Conservation (phyloP, 805 yeast genomes). For the Clavispora vitiphila region DNA sequence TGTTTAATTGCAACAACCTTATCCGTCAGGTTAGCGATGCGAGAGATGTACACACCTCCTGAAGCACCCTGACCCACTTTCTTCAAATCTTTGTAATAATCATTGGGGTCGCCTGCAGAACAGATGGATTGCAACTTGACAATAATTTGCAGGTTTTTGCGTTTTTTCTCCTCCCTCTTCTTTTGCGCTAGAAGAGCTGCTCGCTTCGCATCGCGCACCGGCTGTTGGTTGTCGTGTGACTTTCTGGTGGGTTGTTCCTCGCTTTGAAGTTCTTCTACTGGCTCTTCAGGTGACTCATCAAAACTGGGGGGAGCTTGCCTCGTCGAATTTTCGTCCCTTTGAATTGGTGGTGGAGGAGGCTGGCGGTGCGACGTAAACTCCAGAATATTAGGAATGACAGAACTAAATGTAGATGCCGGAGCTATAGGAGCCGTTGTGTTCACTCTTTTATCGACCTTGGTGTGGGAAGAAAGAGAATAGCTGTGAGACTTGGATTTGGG, state of each 20-base stretch:
- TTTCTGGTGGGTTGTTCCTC: conserved; percentile 7
- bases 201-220: conserved; percentile 46
- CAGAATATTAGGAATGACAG: background rate
- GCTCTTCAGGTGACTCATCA: conserved; percentile 18
- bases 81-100: conserved; percentile 58
- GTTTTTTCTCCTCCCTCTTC: conserved; percentile 74
- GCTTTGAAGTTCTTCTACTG: conserved; percentile 6
- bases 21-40: conserved; percentile 35
- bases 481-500: conserved; percentile 42
- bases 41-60: conserved; percentile 93
- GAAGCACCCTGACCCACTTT: conserved; percentile 98
- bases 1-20: conserved; percentile 83
- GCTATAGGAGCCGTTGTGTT: conserved; percentile 37
- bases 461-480: conserved; percentile 28
- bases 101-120: conserved; percentile 78
- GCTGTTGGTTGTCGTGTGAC: conserved; percentile 20
- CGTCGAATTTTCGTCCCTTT: conserved; percentile 12
- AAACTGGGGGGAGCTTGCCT: conserved; percentile 15
- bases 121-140: conserved; percentile 72
- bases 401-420: conserved; percentile 23
- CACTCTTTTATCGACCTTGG: conserved; percentile 18
- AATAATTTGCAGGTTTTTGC: conserved; percentile 66
- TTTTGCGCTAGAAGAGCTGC: conserved; percentile 56
- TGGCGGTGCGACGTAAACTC: conserved; percentile 34
- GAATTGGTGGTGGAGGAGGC: conserved; percentile 40